phyloP scores from a whole-genome alignment of 306 rosid species.

The Lablab purpureus region DNA sequence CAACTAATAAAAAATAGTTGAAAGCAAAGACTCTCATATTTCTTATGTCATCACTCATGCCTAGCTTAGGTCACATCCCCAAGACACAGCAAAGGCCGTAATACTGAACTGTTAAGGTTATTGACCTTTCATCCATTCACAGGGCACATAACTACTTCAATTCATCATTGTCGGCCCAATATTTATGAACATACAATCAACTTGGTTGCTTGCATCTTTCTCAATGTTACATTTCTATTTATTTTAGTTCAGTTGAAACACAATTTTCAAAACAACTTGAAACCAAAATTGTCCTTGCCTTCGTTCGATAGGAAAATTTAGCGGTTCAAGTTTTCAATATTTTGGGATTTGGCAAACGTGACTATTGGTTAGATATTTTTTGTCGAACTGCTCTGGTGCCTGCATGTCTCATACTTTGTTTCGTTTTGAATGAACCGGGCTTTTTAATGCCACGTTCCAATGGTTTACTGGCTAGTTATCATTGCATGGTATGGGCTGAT shows the following conservation, averaged over 20 bases:
- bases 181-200: background rate
- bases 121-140: slow-evolving; percentile 24
- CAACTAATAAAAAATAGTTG: slow-evolving; percentile 19
- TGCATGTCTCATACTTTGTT: background rate
- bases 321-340: background rate
- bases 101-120: background rate
- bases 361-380: background rate
- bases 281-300: background rate
- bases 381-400: background rate
- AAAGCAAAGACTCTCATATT: background rate
- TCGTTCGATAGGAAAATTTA: background rate
- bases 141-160: background rate
- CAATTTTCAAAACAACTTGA: slow-evolving; percentile 16
- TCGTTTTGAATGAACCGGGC: background rate
- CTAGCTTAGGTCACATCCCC: background rate
- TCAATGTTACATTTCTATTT: background rate
- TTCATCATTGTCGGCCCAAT: background rate
- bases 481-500: background rate
- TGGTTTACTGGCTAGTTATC: background rate
- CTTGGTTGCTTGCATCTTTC: slow-evolving; percentile 34
- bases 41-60: background rate
- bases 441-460: background rate
- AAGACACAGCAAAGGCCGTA: slow-evolving; percentile 12
- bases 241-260: background rate
- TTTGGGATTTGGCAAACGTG: background rate